These are phyloP conservation scores for Sequoia sempervirens DNA, from an alignment of 75 land plant species.

Conservation along the genomic window DNA sequence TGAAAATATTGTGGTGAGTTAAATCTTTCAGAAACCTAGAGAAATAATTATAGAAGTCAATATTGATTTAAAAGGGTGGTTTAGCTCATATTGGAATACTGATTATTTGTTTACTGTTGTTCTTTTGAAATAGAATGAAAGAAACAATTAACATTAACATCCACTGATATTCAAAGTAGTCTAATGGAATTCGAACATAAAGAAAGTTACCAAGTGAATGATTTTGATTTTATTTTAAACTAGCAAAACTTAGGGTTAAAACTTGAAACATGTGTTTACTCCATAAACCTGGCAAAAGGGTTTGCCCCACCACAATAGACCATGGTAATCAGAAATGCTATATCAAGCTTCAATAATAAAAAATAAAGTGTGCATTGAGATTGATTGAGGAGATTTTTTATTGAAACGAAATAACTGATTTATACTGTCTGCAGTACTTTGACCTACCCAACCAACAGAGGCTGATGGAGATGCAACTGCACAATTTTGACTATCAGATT, in stretches of 20 bases:
- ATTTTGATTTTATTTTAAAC: too few relatives aligned
- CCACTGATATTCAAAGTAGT: background rate
- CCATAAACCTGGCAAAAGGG: too few relatives aligned
- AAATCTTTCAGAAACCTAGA: background rate
- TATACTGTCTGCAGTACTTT: background rate
- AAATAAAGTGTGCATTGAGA: too few relatives aligned
- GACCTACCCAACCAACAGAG: background rate
- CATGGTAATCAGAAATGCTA: too few relatives aligned
- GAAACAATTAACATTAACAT: background rate
- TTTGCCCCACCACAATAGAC: too few relatives aligned
- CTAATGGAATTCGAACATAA: too few relatives aligned
- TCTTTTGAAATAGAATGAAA: background rate
- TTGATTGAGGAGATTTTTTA: too few relatives aligned
- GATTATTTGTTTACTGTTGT: background rate
- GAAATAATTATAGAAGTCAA: background rate
- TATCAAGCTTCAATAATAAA: too few relatives aligned
- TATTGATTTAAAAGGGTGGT: background rate
- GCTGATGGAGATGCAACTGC: background rate
- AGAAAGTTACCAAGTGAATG: too few relatives aligned
- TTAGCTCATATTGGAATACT: background rate
- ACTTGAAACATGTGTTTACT: too few relatives aligned
- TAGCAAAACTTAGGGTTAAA: too few relatives aligned
- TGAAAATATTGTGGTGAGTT: conserved; percentile 33
- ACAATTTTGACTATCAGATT: background rate
- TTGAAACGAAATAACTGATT: background rate